phyloP scores from a whole-genome alignment of 2,329 filamentous ascomycete genomes.

The Lomentospora prolificans region DNA sequence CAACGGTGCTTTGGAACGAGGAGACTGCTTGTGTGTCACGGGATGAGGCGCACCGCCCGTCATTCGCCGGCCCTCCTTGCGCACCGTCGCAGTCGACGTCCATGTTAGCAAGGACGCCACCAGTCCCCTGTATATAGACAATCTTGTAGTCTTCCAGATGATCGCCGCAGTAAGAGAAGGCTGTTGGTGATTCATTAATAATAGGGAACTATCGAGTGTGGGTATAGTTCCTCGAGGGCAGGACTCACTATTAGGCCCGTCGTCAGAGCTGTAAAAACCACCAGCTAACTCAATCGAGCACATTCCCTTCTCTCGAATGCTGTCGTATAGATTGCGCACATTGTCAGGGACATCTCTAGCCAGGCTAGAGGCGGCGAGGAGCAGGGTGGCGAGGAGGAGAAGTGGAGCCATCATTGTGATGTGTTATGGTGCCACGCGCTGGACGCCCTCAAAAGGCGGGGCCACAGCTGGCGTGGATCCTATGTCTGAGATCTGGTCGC shows the following conservation, averaged over 20 bases:
- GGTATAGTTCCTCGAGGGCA: too few relatives aligned
- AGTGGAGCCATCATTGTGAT: neutral
- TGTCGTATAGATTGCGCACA: conserved; percentile 1
- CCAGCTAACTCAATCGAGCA: conserved; percentile 1
- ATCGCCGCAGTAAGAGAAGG: conserved; percentile 37
- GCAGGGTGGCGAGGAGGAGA: neutral
- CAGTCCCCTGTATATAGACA: conserved; percentile 37
- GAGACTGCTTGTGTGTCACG: conserved; percentile 35
- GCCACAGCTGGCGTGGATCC: too few relatives aligned
- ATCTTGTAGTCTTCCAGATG: conserved; percentile 27
- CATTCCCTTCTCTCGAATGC: neutral
- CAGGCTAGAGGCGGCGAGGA: neutral
- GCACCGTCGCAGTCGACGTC: conserved; percentile 49
- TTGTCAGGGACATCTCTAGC: conserved; percentile 6
- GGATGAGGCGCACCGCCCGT: conserved; percentile 34
- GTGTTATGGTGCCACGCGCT: too few relatives aligned
- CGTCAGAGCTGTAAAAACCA: conserved; percentile 4
- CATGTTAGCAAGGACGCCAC: conserved; percentile 39
- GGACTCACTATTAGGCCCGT: neutral
- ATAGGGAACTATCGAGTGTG: neutral
- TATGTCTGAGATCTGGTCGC: too few relatives aligned
- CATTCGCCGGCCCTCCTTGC: conserved; percentile 28
- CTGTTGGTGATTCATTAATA: conserved; percentile 12
- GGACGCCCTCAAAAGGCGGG: too few relatives aligned
- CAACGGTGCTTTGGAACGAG: conserved; percentile 31